A percentile compares a stretch with the other conserved stretches of the same genome.
Conservation (phyloP, 345 rosid species). For the Noccaea caerulescens region DNA sequence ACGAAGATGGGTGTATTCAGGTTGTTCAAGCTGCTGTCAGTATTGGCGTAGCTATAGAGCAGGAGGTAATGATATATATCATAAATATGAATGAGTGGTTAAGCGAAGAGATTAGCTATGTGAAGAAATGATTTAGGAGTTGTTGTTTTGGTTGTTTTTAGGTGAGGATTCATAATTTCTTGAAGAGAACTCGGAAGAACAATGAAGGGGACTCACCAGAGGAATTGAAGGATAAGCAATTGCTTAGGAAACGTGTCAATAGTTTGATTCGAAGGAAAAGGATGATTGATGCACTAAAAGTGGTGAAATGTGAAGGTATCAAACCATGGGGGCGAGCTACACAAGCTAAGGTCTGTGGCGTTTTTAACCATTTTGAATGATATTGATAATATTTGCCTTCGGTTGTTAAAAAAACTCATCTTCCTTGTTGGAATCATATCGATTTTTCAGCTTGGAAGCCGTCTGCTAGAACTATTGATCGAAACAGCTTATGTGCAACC, state of each 20-base stretch:
- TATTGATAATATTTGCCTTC: neutral
- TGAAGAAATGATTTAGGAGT: neutral
- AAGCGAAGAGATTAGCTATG: neutral
- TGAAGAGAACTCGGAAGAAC: slow-evolving; percentile 74
- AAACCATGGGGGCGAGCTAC: slow-evolving; percentile 87
- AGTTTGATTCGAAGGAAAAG: slow-evolving; percentile 72
- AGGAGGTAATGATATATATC: slow-evolving; percentile 60
- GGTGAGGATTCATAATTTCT: slow-evolving; percentile 79
- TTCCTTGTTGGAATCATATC: slow-evolving; percentile 16
- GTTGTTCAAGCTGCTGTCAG: slow-evolving; percentile 89
- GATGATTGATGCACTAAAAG: slow-evolving; percentile 65
- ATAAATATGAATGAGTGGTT: neutral
- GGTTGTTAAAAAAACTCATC: slow-evolving; percentile 17
- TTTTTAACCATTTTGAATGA: slow-evolving; percentile 6
- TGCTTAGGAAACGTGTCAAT: slow-evolving; percentile 74
- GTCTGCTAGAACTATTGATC: slow-evolving; percentile 75
- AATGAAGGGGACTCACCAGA: slow-evolving; percentile 51
- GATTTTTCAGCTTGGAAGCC: slow-evolving; percentile 77
- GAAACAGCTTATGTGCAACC: slow-evolving; percentile 89
- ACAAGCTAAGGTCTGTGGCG: slow-evolving; percentile 78
- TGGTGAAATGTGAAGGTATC: slow-evolving; percentile 66
- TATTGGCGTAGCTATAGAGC: slow-evolving; percentile 86
- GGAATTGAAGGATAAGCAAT: slow-evolving; percentile 59
- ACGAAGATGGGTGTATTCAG: slow-evolving; percentile 68
- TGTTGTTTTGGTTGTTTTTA: slow-evolving; percentile 41